These are phyloP conservation scores for Gleditsia sinensis DNA, from an alignment of 306 rosid genomes.

Conservation along the genomic window DNA sequence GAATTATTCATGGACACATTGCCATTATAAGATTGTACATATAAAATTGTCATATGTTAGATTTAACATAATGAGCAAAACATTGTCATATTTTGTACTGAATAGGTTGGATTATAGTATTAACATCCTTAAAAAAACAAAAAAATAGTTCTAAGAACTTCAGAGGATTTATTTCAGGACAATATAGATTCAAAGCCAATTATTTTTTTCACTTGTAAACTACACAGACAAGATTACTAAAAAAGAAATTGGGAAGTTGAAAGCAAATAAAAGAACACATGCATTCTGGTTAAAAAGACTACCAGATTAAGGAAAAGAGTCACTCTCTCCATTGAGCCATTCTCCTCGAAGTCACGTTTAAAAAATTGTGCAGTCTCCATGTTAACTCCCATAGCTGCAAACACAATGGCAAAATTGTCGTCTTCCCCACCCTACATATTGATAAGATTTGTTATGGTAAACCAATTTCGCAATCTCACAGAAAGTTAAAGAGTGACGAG, in stretches of 20 bases:
- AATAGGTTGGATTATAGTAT: neutral
- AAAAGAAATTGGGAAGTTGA: conserved; percentile 8
- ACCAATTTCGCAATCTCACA: conserved; percentile 15
- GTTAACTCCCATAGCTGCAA: conserved; percentile 99
- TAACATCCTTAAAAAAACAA: neutral
- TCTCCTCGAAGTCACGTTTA: conserved; percentile 99
- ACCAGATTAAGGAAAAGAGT: conserved; percentile 97
- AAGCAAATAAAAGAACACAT: conserved; percentile 7
- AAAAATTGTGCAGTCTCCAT: conserved; percentile 99
- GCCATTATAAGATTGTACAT: neutral
- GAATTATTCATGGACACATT: neutral
- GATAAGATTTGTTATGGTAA: conserved; percentile 24
- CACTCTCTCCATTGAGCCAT: conserved; percentile 99
- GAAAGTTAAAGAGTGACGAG: neutral
- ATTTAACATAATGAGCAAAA: neutral
- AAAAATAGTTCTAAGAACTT: neutral
- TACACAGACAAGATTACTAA: neutral
- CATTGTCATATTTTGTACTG: neutral
- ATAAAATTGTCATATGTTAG: neutral
- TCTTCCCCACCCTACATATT: conserved; percentile 68
- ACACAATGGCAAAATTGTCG: conserved; percentile 98
- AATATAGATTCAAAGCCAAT: neutral
- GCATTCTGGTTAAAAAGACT: conserved; percentile 30
- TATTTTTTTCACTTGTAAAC: neutral
- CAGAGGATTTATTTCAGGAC: neutral